A percentile compares a stretch with the other conserved stretches of the same genome.
Evolutionary conservation across 768 basidiomycete genomes (phyloP).

Genomic region (Porpolomopsis calyptriformis): DNA sequence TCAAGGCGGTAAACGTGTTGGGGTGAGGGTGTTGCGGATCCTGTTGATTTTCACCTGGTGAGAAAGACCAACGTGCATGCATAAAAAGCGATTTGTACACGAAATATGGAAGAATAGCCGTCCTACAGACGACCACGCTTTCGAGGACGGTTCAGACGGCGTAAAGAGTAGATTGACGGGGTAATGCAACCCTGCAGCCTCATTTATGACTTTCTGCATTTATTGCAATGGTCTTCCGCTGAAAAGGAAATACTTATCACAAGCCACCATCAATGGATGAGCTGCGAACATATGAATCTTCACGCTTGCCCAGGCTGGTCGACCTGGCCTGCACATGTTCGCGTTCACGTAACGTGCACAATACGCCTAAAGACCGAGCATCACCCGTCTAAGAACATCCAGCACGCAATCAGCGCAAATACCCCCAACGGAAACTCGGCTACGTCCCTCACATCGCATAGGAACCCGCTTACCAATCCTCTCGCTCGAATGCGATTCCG

Average conservation of each 20-base stretch:
- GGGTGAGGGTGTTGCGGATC: neutral
- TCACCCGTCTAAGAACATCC: constrained; percentile 17
- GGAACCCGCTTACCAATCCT: constrained; percentile 18
- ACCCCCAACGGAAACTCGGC: constrained; percentile 32
- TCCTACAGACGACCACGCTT: neutral
- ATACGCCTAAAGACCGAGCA: neutral
- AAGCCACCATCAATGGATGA: too few species aligned
- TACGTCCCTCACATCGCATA: constrained; percentile 32
- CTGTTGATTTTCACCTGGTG: constrained; percentile 1
- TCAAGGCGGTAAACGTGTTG: constrained; percentile 2
- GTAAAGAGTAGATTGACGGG: too few species aligned
- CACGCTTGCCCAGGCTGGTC: neutral
- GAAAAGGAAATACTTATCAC: neutral
- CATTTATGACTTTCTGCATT: neutral
- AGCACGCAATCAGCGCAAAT: constrained; percentile 30
- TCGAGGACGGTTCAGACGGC: too few species aligned
- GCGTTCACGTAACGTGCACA: neutral
- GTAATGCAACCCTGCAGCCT: too few species aligned
- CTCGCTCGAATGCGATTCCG: neutral
- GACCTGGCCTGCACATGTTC: neutral
- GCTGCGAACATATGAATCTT: too few species aligned
- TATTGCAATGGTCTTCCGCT: neutral
- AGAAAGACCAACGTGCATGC: constrained; percentile 34
- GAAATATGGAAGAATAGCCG: neutral
- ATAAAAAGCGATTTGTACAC: constrained; percentile 16